These are phyloP conservation scores for Buddleja alternifolia DNA, from an alignment of 257 asterid species.

Conservation along the genomic window DNA sequence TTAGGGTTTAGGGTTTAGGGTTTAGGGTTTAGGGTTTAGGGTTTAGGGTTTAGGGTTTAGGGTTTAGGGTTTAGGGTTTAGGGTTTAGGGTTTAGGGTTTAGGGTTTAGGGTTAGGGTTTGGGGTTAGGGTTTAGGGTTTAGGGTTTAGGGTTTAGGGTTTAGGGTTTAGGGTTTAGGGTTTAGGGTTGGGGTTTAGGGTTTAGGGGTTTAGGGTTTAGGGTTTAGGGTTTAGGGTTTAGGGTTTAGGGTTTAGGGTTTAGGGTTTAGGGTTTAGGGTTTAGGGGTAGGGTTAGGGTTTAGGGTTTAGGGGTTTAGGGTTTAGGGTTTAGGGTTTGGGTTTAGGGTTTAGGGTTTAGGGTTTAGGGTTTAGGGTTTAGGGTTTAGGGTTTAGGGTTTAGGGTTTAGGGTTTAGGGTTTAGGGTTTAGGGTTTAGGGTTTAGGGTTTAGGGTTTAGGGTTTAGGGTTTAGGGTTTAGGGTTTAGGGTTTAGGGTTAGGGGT, in stretches of 20 bases:
- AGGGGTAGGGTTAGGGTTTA: constrained; percentile 21
- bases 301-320: constrained; percentile 36
- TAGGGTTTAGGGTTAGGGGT: constrained; percentile 11
- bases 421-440: constrained; percentile 1
- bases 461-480: constrained; percentile 19
- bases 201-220: too few relatives aligned
- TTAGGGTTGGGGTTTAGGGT: too few relatives aligned
- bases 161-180: too few relatives aligned
- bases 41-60: constrained; percentile 22
- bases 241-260: constrained; percentile 10
- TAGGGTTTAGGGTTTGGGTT: constrained; percentile 29
- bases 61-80: constrained; percentile 31
- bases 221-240: background rate
- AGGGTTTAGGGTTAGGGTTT: background rate
- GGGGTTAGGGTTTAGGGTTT: background rate
- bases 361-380: constrained; percentile 15
- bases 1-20: constrained; percentile 7
- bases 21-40: constrained; percentile 22
- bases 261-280: constrained; percentile 30
- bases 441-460: constrained; percentile 7
- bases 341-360: constrained; percentile 1
- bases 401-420: constrained; percentile 1
- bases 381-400: constrained; percentile 23
- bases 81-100: constrained; percentile 31
- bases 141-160: too few relatives aligned